Conservation (phyloP, 192 early-diverging fungal species). For the Lunasporangiospora selenospora region DNA sequence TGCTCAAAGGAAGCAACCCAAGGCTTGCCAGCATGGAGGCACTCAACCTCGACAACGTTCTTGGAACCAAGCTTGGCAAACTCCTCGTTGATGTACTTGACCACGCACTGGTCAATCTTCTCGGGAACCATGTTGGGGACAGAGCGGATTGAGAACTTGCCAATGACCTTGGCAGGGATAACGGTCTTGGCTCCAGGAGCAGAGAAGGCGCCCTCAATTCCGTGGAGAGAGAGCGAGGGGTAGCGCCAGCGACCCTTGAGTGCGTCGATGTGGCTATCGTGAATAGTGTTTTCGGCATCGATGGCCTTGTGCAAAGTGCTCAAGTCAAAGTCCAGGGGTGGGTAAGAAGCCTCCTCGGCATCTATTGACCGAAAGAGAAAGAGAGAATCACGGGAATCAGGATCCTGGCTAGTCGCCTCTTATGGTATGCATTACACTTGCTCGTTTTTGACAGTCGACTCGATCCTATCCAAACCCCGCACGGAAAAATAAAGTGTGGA, state of each 20-base stretch:
- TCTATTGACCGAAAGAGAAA: slow-evolving; percentile 31
- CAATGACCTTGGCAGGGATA: slow-evolving; percentile 92
- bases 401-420: too few species aligned
- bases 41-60: slow-evolving; percentile 79
- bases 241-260: slow-evolving; percentile 95
- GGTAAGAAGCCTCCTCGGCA: slow-evolving; percentile 83
- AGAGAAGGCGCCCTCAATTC: slow-evolving; percentile 97
- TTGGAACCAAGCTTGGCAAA: slow-evolving; percentile 91
- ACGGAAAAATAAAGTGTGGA: too few species aligned
- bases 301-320: slow-evolving; percentile 81
- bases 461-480: too few species aligned
- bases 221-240: slow-evolving; percentile 96
- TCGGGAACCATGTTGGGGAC: slow-evolving; percentile 95
- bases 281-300: slow-evolving; percentile 79
- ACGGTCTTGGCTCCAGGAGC: slow-evolving; percentile 95
- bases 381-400: too few species aligned
- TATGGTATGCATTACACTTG: too few species aligned
- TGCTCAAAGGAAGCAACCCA: slow-evolving; percentile 94
- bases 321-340: slow-evolving; percentile 81
- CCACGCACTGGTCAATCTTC: slow-evolving; percentile 76
- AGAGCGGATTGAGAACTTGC: slow-evolving; percentile 98
- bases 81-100: slow-evolving; percentile 77
- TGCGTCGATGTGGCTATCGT: slow-evolving; percentile 74
- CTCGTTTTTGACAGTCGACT: too few species aligned
- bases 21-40: slow-evolving; percentile 84